These are phyloP conservation scores for Lecanosticta acicola DNA, from an alignment of 2,329 filamentous ascomycete genomes.

Conservation along the genomic window DNA sequence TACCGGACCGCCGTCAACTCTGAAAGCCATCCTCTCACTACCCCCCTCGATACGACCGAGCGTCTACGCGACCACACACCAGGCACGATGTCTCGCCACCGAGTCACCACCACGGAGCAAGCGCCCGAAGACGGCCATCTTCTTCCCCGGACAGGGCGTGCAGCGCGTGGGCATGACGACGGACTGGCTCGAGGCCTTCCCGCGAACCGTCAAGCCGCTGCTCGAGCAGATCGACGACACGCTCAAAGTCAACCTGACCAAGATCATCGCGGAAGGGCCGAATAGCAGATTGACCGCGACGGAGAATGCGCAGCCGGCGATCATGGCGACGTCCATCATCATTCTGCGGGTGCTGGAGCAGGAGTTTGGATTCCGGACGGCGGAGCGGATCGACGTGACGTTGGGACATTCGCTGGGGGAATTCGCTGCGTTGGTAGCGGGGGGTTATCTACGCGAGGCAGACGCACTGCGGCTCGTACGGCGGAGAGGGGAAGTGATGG, in stretches of 20 bases:
- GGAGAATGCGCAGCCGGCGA: conserved; percentile 85
- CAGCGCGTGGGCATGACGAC: conserved; percentile 35
- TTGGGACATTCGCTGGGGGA: conserved; percentile 89
- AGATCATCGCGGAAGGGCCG: conserved; percentile 73
- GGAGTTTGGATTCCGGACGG: conserved; percentile 71
- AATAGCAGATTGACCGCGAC: conserved; percentile 72
- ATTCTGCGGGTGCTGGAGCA: conserved; percentile 81
- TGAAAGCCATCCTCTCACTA: conserved; percentile 22
- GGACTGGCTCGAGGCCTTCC: conserved; percentile 86
- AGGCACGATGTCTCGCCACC: conserved; percentile 18
- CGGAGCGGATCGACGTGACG: conserved; percentile 69
- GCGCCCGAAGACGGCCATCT: conserved; percentile 33
- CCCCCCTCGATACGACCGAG: conserved; percentile 25
- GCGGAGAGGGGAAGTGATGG: conserved; percentile 76
- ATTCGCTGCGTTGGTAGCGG: conserved; percentile 83
- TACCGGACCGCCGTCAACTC: conserved; percentile 1
- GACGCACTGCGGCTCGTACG: conserved; percentile 75
- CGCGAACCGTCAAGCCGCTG: conserved; percentile 66
- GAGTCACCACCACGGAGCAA: conserved; percentile 18
- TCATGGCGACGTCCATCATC: conserved; percentile 89
- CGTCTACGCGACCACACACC: conserved; percentile 18
- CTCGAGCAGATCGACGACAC: conserved; percentile 79
- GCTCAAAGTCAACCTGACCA: conserved; percentile 68
- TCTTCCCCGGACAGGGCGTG: conserved; percentile 37
- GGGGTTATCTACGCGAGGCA: conserved; percentile 69